Evolutionary conservation across 2,329 filamentous ascomycete species (phyloP).

Genomic region (Monosporascus sp.): DNA sequence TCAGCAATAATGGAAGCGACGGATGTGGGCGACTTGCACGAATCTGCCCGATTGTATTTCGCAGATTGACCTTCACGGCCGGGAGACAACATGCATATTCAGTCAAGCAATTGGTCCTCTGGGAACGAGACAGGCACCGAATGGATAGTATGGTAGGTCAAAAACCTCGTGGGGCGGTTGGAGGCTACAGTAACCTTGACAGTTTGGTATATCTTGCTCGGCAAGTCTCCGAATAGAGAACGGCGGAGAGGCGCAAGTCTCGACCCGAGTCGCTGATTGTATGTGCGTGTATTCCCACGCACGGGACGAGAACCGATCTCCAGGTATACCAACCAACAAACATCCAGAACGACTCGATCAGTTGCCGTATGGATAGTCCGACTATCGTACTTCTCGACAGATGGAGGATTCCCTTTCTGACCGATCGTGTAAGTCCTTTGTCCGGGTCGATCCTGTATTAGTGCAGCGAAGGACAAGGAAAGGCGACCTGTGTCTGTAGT

Average conservation of each 20-base stretch:
- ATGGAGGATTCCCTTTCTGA: constrained; percentile 7
- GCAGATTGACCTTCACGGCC: constrained; percentile 35
- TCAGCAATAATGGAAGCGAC: constrained; percentile 16
- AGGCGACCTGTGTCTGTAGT: constrained; percentile 13
- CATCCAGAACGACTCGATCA: constrained; percentile 16
- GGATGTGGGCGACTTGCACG: constrained; percentile 22
- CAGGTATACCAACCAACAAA: constrained; percentile 23
- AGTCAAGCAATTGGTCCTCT: constrained; percentile 34
- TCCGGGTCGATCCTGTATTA: background rate
- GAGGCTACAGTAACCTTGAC: constrained; percentile 29
- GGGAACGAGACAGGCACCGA: constrained; percentile 23
- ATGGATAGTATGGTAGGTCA: constrained; percentile 29
- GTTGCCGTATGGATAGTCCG: constrained; percentile 16
- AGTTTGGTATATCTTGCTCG: constrained; percentile 20
- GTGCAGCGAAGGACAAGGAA: constrained; percentile 18
- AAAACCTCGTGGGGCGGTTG: constrained; percentile 27
- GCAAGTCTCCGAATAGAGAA: constrained; percentile 25
- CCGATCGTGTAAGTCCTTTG: constrained; percentile 9
- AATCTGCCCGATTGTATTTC: constrained; percentile 27
- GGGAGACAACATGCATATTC: constrained; percentile 45
- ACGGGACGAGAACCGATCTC: constrained; percentile 22
- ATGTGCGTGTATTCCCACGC: constrained; percentile 19
- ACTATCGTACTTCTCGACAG: constrained; percentile 9
- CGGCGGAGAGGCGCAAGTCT: constrained; percentile 21
- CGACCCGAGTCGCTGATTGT: constrained; percentile 18